Evolutionary conservation across 1,284 basidiomycete species (phyloP).

Genomic region (Ganoderma meredithae): DNA sequence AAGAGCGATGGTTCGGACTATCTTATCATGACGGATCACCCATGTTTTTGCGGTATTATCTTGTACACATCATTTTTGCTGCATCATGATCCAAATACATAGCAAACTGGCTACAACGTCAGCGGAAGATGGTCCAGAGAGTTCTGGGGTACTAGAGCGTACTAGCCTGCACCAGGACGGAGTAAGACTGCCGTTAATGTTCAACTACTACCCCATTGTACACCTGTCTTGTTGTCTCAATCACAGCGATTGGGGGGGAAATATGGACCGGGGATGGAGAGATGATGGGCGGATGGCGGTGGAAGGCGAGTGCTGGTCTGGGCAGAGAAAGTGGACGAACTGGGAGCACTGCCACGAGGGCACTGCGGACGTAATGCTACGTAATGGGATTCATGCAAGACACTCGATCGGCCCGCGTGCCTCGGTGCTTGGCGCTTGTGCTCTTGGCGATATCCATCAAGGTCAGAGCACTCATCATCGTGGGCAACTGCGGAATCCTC

Average conservation of each 20-base stretch:
- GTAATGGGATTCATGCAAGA: neutral
- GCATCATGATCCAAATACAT: neutral
- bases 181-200: too few relatives aligned
- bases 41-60: neutral
- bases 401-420: neutral
- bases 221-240: neutral
- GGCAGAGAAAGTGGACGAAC: neutral
- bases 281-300: neutral
- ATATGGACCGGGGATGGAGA: too few relatives aligned
- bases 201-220: too few relatives aligned
- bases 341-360: neutral
- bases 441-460: neutral
- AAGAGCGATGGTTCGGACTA: neutral
- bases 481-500: conserved; percentile 1
- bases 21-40: neutral
- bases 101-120: too few relatives aligned
- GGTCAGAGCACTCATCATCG: neutral
- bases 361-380: neutral
- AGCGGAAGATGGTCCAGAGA: too few relatives aligned
- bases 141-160: too few relatives aligned
- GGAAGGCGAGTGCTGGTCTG: neutral
- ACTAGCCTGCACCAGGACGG: too few relatives aligned
- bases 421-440: neutral
- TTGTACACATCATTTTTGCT: neutral
- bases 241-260: too few relatives aligned